A percentile compares a stretch with the other conserved stretches of the same genome.
Conservation (phyloP, 2,329 filamentous ascomycete genomes). For the Fusarium haematococcum region DNA sequence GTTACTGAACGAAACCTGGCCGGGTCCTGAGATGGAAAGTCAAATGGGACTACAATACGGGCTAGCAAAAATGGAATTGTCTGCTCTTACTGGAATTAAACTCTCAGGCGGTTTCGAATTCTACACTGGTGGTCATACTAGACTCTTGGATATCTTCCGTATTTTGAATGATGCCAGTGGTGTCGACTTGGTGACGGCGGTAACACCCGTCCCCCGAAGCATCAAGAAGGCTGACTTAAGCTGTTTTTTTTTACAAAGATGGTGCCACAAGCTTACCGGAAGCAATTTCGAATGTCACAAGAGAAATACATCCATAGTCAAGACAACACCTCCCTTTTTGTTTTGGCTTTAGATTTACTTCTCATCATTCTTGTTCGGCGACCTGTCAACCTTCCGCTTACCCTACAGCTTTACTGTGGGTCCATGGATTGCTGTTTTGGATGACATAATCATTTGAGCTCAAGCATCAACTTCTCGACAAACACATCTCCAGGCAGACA, state of each 20-base stretch:
- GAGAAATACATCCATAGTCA: background rate
- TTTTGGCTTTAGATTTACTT: background rate
- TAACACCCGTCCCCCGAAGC: no score
- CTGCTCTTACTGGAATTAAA: background rate
- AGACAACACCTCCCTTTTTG: background rate
- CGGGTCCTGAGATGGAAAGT: background rate
- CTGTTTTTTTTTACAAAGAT: background rate
- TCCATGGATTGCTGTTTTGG: slow-evolving; percentile 1
- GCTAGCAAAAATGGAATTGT: background rate
- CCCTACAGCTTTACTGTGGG: slow-evolving; percentile 6
- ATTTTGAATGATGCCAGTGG: no score
- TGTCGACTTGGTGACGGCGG: no score
- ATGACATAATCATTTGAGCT: slow-evolving; percentile 31
- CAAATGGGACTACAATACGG: background rate
- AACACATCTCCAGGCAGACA: background rate
- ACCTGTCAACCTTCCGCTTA: background rate
- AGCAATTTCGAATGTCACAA: background rate
- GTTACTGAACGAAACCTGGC: background rate
- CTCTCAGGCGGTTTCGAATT: background rate
- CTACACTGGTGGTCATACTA: no score
- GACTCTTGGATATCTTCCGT: no score
- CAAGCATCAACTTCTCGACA: slow-evolving; percentile 8
- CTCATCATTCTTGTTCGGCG: background rate
- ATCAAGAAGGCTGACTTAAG: background rate
- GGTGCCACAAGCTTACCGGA: rapidly evolving